A percentile compares a stretch with the other conserved stretches of the same genome.
Evolutionary conservation across 2,329 filamentous ascomycete genomes (phyloP).

Genomic region (Fusarium duplospermum): DNA sequence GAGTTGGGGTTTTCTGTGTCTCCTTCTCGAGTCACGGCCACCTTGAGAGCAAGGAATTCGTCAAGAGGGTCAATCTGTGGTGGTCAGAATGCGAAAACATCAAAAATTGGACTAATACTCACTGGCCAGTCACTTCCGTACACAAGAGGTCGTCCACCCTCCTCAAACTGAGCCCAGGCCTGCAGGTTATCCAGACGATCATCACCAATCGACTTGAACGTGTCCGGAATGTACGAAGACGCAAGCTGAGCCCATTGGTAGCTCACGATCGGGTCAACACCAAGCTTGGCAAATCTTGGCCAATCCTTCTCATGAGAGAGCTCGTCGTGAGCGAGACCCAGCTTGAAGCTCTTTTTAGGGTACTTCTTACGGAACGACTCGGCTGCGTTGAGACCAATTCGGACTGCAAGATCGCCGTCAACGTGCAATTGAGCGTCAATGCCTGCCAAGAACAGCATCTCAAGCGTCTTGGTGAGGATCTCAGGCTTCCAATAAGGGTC

Average conservation of each 20-base stretch:
- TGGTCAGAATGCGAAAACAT: background rate
- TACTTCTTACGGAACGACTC: conserved; percentile 38
- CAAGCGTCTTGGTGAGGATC: conserved; percentile 39
- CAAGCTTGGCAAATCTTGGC: conserved; percentile 40
- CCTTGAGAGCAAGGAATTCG: conserved; percentile 44
- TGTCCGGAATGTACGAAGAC: conserved; percentile 41
- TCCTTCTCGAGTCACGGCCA: conserved; percentile 41
- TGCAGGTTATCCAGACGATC: conserved; percentile 45
- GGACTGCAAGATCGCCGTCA: conserved; percentile 43
- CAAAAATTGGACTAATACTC: conserved; percentile 1
- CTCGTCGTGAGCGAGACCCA: conserved; percentile 44
- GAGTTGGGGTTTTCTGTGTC: conserved; percentile 44
- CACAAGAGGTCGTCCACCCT: conserved; percentile 29
- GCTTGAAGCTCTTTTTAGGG: conserved; percentile 30
- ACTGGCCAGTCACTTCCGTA: conserved; percentile 46
- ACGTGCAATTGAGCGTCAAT: conserved; percentile 41
- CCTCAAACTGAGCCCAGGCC: conserved; percentile 34
- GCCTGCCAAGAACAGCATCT: conserved; percentile 33
- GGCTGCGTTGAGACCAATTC: conserved; percentile 38
- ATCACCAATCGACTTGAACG: conserved; percentile 34
- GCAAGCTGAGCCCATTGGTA: conserved; percentile 46
- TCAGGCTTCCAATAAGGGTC: conserved; percentile 41
- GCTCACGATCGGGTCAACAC: conserved; percentile 40
- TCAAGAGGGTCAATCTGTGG: conserved; percentile 44
- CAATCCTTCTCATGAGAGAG: conserved; percentile 39